Evolutionary conservation across 1,284 basidiomycete genomes (phyloP), one percentile per base, ranked within the genome.

Genomic region (Cystobasidium sp.): DNA sequence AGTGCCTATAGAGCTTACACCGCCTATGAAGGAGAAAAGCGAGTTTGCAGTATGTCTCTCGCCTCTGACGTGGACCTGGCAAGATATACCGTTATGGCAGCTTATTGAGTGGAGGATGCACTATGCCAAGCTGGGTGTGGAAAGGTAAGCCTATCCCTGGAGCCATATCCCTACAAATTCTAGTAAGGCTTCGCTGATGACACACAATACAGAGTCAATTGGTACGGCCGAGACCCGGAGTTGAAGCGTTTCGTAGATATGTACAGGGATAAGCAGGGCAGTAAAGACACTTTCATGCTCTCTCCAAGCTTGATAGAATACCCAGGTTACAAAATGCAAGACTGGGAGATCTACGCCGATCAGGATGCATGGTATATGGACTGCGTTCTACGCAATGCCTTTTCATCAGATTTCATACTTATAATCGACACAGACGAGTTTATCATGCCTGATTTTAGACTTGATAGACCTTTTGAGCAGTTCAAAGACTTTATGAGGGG

Each of bases 311-410:
- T 68, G 46, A 8, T 56, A 7, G 66, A 68, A 18, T 58, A 61
- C 20, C 43, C 46, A 51, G 58, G 56, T 0, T 47, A 49, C 58
- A 16, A 43, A 16, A 59, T 70, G 46, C 41, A 70, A 39, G 31
- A 8, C 16, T 70, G 55, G 56, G 66, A 66, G 31, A 66, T 66
- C 6, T 68, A 68, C 44, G 53, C 37, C n/a, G 68, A 70, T 52
- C 68, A 70, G 47, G 68, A 70, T 62, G 68, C 58, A 14, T 70
- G 68, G 68, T 70, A 70, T 31, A 70, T 61, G 56, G 68, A 70
- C n/a, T 70, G 68, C 58, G 62, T 70, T 44, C 12, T 62, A 22
- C 43, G 56, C 4, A 59, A 70, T 52, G 56, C 56, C 22, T 58
- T 70, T 58, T 61, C 68, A 24, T 61, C 68, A 37, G 68, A 70